These are phyloP conservation scores for Trapa incisa DNA, from an alignment of 345 rosid species.

Conservation along the genomic window DNA sequence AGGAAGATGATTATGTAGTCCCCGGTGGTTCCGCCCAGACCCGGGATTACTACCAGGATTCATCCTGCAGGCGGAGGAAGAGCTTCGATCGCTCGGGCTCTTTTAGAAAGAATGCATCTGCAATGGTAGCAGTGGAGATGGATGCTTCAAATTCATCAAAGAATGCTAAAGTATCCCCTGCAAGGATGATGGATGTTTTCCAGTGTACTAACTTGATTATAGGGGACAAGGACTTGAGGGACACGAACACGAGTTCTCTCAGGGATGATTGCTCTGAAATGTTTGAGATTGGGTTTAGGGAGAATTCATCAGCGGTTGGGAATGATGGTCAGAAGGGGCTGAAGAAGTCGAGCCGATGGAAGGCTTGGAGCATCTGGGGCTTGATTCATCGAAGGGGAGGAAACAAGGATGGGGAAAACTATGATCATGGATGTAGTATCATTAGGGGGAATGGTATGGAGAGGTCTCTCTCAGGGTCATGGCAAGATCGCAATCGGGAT, in stretches of 20 bases:
- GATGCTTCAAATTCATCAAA: slow-evolving; percentile 56
- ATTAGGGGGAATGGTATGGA: slow-evolving; percentile 51
- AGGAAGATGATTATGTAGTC: slow-evolving; percentile 29
- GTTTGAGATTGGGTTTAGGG: slow-evolving; percentile 48
- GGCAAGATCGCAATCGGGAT: slow-evolving; percentile 75
- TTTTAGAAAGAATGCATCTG: slow-evolving; percentile 60
- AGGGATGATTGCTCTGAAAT: slow-evolving; percentile 75
- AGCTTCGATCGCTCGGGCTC: slow-evolving; percentile 80
- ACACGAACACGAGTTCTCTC: slow-evolving; percentile 47
- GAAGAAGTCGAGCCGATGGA: slow-evolving; percentile 74
- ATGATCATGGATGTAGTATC: slow-evolving; percentile 51
- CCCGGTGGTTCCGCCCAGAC: slow-evolving; percentile 96
- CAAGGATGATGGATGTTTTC: slow-evolving; percentile 26
- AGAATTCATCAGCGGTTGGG: slow-evolving; percentile 26
- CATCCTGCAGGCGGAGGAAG: slow-evolving; percentile 71
- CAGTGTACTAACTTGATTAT: slow-evolving; percentile 29
- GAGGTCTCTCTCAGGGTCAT: slow-evolving; percentile 71
- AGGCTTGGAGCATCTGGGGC: slow-evolving; percentile 80
- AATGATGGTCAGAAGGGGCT: slow-evolving; percentile 40
- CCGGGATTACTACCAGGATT: slow-evolving; percentile 75
- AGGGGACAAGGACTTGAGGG: slow-evolving; percentile 30
- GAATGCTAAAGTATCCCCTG: slow-evolving; percentile 66
- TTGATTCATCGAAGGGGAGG: slow-evolving; percentile 54
- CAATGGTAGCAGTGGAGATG: slow-evolving; percentile 59
- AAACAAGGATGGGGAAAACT: slow-evolving; percentile 40